Evolutionary conservation across 495 filamentous ascomycete species (phyloP).

Genomic region (Talaromyces thailandensis): DNA sequence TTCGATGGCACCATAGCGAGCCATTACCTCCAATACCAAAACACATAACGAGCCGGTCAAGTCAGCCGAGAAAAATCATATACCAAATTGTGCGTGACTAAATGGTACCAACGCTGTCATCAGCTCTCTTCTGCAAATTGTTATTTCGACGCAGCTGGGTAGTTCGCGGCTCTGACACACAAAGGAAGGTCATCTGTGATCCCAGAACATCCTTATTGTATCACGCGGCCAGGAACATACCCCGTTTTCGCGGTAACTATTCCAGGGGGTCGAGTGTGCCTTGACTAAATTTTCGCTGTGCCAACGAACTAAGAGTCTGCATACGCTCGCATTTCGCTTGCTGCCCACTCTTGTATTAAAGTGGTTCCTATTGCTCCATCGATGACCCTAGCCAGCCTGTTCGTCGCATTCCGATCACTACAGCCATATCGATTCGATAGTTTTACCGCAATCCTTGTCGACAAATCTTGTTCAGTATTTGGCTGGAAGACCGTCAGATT

Average conservation of each 20-base stretch:
- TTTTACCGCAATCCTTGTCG: background rate
- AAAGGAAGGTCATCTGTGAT: background rate
- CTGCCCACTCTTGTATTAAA: background rate
- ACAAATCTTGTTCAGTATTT: background rate
- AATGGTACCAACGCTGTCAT: background rate
- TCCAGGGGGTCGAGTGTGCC: background rate
- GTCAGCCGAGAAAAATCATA: background rate
- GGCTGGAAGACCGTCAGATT: background rate
- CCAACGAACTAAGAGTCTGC: conserved; percentile 2
- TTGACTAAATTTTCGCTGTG: background rate
- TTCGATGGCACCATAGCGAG: background rate
- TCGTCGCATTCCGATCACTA: background rate
- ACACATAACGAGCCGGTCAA: background rate
- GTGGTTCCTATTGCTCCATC: background rate
- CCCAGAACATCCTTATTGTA: background rate
- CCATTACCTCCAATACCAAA: background rate
- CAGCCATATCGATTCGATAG: background rate
- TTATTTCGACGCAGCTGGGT: background rate
- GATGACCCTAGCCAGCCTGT: background rate
- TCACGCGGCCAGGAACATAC: background rate
- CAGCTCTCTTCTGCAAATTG: background rate
- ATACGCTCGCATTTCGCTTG: background rate
- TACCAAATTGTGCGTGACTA: background rate
- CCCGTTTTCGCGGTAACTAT: background rate
- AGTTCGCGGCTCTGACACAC: background rate